A percentile compares a stretch with the other conserved stretches of the same genome.
These are phyloP conservation scores for Pseudopithomyces chartarum DNA, from an alignment of 2,329 filamentous ascomycete genomes.

Conservation along the genomic window DNA sequence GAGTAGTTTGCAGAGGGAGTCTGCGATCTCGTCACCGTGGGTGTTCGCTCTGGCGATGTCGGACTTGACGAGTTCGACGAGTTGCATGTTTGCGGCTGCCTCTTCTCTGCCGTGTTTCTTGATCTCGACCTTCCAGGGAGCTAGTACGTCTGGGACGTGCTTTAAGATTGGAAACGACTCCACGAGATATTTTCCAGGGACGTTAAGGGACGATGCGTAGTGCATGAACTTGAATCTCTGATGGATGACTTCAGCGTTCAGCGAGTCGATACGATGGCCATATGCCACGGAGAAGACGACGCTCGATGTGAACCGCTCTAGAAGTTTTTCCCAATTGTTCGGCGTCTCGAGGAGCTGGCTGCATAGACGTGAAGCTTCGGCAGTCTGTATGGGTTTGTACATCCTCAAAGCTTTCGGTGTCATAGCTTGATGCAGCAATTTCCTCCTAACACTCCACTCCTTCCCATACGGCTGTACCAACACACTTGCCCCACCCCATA, in stretches of 20 bases:
- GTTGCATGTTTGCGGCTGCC: slow-evolving; percentile 48
- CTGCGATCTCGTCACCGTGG: slow-evolving; percentile 41
- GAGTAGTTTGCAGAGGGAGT: slow-evolving; percentile 52
- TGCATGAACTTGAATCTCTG: slow-evolving; percentile 56
- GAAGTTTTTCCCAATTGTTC: slow-evolving; percentile 51
- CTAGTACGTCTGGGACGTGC: slow-evolving; percentile 50
- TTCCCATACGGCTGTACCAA: slow-evolving; percentile 57
- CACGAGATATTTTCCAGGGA: slow-evolving; percentile 52
- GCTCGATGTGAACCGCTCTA: slow-evolving; percentile 56
- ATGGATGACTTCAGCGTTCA: slow-evolving; percentile 53
- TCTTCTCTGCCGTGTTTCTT: slow-evolving; percentile 46
- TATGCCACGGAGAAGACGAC: slow-evolving; percentile 59
- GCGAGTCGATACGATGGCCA: slow-evolving; percentile 56
- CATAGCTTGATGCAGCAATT: slow-evolving; percentile 47
- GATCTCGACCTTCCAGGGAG: slow-evolving; percentile 55
- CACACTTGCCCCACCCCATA: slow-evolving; percentile 51
- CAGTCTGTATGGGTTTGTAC: slow-evolving; percentile 56
- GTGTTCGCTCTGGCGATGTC: slow-evolving; percentile 46
- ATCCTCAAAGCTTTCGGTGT: slow-evolving; percentile 50
- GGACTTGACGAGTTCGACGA: slow-evolving; percentile 48
- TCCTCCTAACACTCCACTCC: slow-evolving; percentile 51
- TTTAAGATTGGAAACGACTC: slow-evolving; percentile 54
- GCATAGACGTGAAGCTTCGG: slow-evolving; percentile 54
- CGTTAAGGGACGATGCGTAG: slow-evolving; percentile 54
- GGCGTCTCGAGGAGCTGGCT: slow-evolving; percentile 49